Base-by-base conservation (phyloP, 1,284 basidiomycete species). In the Apiotrichum siamense region DNA sequence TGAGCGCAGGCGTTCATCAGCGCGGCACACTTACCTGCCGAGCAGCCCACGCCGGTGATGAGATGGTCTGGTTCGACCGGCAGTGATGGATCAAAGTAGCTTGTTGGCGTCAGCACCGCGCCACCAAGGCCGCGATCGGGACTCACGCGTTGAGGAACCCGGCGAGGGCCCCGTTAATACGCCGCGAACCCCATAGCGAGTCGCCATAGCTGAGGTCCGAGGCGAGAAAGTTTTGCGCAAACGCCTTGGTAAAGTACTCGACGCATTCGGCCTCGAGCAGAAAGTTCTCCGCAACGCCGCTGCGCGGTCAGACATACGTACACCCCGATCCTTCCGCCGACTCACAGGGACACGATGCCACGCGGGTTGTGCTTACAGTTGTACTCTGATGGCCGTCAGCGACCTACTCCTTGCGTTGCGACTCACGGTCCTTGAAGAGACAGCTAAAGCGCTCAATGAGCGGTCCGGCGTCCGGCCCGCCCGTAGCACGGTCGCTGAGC, bases 241-340 rank as follows among this genome's bases (percentile, higher is more conserved):
- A 64, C 7, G 69, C 67, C 29, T 64, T 61, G 0, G 58, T 50
- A 50, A 72, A 73, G 54, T 70, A 65, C 50, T 68, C 63, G 44
- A 67, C 37, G 53, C 67, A 71, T 54, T 71, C 67, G 23, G 65
- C 58, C 54, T 71, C 64, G 61, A 72, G 70, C 42, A 74, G 54
- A 38, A 71, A 72, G 60, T 76, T 76, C 58, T 76, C 75, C 2
- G 75, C 74, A 2, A 75, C 72, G n/a, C 75, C 74, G 15, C 61
- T 63, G 52, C n/a, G 20, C n/a, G n/a, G 39, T 59, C 41, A 53
- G 54, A n/a, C n/a, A n/a, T n/a, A n/a, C n/a, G n/a, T n/a, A n/a
- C n/a, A n/a, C n/a, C n/a, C n/a, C n/a, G n/a, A n/a, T n/a, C n/a
- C n/a, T n/a, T n/a, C n/a, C 9, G 17, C n/a, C 24, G 9, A 41